These are phyloP conservation scores for Rossbeevera mucosa DNA, from an alignment of 768 basidiomycete genomes.

Conservation along the genomic window DNA sequence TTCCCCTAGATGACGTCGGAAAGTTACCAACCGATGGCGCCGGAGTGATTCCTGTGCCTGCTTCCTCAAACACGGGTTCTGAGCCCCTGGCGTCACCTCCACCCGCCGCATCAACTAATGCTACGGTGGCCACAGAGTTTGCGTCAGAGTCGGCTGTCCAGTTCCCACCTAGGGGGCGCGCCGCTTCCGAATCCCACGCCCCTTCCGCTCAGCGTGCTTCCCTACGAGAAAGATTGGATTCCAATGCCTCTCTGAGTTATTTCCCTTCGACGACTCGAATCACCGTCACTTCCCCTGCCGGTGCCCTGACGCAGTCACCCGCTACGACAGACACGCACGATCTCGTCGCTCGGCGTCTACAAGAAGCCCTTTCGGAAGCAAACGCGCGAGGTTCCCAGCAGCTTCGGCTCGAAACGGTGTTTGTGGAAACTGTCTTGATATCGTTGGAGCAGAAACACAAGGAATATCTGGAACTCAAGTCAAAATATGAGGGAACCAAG, in stretches of 20 bases:
- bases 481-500: constrained; percentile 81
- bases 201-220: constrained; percentile 3
- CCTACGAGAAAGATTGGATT: constrained; percentile 24
- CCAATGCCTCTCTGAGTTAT: constrained; percentile 21
- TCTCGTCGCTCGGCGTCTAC: constrained; percentile 46
- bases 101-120: background rate
- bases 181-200: constrained; percentile 33
- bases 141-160: constrained; percentile 11
- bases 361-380: constrained; percentile 59
- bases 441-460: constrained; percentile 62
- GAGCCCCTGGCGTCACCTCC: background rate
- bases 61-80: background rate
- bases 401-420: constrained; percentile 65
- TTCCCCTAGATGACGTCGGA: constrained; percentile 5
- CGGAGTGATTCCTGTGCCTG: background rate
- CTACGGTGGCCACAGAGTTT: constrained; percentile 11
- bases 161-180: constrained; percentile 19
- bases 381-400: constrained; percentile 55
- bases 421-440: constrained; percentile 65
- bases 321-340: constrained; percentile 37
- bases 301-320: constrained; percentile 24
- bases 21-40: background rate
- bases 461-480: constrained; percentile 61
- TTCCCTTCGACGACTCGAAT: constrained; percentile 32
- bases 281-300: constrained; percentile 43